A percentile compares a stretch with the other conserved stretches of the same genome.
Conservation (phyloP, 2,329 filamentous ascomycete species). For the Fusarium foetens region DNA sequence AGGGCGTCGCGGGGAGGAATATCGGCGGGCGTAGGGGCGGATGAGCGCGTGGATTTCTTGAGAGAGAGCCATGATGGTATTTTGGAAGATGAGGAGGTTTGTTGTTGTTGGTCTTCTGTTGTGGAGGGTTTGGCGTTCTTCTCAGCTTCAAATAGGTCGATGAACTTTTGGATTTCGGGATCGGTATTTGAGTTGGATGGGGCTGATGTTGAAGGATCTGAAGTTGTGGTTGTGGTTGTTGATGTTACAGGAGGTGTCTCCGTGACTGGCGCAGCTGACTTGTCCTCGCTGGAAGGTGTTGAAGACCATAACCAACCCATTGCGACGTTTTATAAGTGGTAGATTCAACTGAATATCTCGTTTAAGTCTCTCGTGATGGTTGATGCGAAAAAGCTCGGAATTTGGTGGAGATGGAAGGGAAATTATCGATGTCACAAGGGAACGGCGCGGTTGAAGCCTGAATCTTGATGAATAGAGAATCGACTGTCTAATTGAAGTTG, state of each 20-base stretch:
- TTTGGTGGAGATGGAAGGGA: background rate
- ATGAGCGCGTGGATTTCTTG: conserved; percentile 45
- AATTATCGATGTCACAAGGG: background rate
- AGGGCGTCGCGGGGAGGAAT: conserved; percentile 55
- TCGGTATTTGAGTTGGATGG: conserved; percentile 50
- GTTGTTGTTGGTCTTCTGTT: conserved; percentile 33
- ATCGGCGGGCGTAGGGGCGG: conserved; percentile 34
- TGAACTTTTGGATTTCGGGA: conserved; percentile 65
- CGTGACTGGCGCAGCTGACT: conserved; percentile 41
- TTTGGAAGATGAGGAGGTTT: conserved; percentile 44
- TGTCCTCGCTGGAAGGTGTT: conserved; percentile 39
- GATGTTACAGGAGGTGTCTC: conserved; percentile 38
- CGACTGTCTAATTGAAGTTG: background rate
- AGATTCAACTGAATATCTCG: background rate
- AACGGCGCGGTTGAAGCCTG: background rate
- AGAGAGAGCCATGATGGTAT: conserved; percentile 51
- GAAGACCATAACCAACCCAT: conserved; percentile 74
- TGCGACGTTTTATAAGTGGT: conserved; percentile 30
- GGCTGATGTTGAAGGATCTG: conserved; percentile 18
- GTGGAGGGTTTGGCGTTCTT: conserved; percentile 37
- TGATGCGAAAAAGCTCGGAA: background rate
- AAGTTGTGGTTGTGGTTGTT: conserved; percentile 23
- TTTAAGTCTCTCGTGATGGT: background rate
- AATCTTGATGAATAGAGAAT: background rate
- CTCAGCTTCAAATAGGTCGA: conserved; percentile 57